Evolutionary conservation across 176 grass and related monocot species (phyloP), one percentile per base, ranked within the genome.

Genomic region (Oryza australiensis): DNA sequence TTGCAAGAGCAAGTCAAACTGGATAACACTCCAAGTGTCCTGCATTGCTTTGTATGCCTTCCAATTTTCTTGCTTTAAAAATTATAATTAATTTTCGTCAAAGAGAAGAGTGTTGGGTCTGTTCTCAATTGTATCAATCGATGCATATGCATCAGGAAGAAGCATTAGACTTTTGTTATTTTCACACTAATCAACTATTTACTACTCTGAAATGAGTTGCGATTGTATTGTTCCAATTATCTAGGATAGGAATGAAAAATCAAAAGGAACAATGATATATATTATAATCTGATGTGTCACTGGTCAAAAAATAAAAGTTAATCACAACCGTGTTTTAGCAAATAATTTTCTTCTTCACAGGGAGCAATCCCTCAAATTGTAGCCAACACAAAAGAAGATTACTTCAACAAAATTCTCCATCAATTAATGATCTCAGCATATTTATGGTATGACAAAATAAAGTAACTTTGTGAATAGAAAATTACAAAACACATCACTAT

Each of bases 41-140:
- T 51, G 77, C 26, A 34, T 68, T 68, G 42, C 77, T 24, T 67
- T 79, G 77, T 8, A 49, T 67, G 42, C 26, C 11, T 68, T 79
- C 62, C 65, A 63, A 14, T 13, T 7, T 8, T 60, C 55, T 10
- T 23, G 1, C 24, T 60, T 7, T 3, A 24, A 23, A 60, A 60
- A 60, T 1, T 60, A 60, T 60, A 24, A 60, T 10, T 60, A 60
- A 60, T 79, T 34, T 51, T 32, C 16, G 18, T 9, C 14, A 13
- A 12, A 78, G 11, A 42, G 16, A 64, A 29, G 60, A 43, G 37
- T 18, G 35, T 27, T 29, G 29, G 16, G 24, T 37, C 9, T 67
- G 62, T 15, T 53, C 64, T 43, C 4, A 33, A 5, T 41, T 57
- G 72, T 12, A n/a, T 40, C 7, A 60, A 22, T 59, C 55, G 0